Evolutionary conservation across 169 alveolate genomes (phyloP).

Genomic region (Plasmodium ovale): DNA sequence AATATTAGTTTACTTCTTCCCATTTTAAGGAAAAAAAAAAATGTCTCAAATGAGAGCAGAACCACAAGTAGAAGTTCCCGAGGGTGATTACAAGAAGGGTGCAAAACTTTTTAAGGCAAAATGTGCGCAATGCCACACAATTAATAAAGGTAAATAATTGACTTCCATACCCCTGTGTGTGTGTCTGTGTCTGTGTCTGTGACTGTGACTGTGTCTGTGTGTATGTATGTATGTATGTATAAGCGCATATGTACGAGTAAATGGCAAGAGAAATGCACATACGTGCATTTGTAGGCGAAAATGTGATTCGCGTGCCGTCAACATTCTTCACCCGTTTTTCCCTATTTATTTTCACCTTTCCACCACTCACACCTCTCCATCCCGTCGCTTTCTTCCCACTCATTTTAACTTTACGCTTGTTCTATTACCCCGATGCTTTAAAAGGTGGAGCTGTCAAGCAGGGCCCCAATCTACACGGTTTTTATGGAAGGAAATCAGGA

Average conservation of each 20-base stretch:
- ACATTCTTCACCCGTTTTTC: background rate
- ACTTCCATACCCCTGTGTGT: background rate
- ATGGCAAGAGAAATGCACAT: too few relatives aligned
- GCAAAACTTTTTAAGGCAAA: conserved; percentile 93
- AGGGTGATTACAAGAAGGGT: conserved; percentile 93
- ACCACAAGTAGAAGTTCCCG: conserved; percentile 93
- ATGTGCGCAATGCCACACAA: conserved; percentile 95
- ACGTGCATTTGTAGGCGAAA: too few relatives aligned
- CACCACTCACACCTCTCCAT: too few relatives aligned
- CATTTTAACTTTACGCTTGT: background rate
- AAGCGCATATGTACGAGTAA: background rate
- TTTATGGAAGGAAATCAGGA: conserved; percentile 93
- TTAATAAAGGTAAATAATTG: conserved; percentile 84
- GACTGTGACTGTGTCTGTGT: background rate
- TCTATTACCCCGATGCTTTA: too few relatives aligned
- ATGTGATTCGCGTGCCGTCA: too few relatives aligned
- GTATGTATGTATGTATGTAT: background rate
- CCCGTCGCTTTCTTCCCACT: background rate
- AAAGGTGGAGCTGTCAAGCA: conserved; percentile 93
- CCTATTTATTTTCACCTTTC: background rate
- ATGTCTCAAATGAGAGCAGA: conserved; percentile 84
- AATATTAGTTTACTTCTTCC: background rate
- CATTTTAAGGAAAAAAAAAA: conserved; percentile 2
- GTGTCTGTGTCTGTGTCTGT: background rate
- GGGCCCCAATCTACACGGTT: conserved; percentile 91